phyloP scores from a whole-genome alignment of 1,284 basidiomycete genomes.

The Pseudozyma tsukubaensis region DNA sequence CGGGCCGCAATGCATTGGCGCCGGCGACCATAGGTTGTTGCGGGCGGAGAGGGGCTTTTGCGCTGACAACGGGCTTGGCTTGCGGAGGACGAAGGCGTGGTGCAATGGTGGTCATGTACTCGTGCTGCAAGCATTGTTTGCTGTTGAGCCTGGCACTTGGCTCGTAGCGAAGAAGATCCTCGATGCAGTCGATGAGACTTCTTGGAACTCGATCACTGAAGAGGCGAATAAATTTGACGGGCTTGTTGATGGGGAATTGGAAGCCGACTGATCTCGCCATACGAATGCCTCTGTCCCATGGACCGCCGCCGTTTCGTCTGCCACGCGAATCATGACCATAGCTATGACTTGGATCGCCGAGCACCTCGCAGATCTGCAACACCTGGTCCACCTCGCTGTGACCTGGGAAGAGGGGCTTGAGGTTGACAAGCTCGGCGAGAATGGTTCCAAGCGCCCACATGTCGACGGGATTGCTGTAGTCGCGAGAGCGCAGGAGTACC shows the following conservation, averaged over 20 bases:
- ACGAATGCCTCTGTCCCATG: slow-evolving; percentile 85
- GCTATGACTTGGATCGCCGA: slow-evolving; percentile 89
- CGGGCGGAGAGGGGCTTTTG: slow-evolving; percentile 37
- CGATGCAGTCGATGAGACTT: slow-evolving; percentile 89
- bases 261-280: slow-evolving; percentile 90
- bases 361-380: slow-evolving; percentile 84
- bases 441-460: slow-evolving; percentile 99
- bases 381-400: slow-evolving; percentile 93
- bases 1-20: slow-evolving; percentile 23
- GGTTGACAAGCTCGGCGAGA: slow-evolving; percentile 93
- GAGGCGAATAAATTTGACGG: slow-evolving; percentile 79
- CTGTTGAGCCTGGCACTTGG: slow-evolving; percentile 86
- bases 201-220: slow-evolving; percentile 84
- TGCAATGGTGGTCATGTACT: slow-evolving; percentile 80
- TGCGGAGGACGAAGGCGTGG: slow-evolving; percentile 69
- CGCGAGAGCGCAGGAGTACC: slow-evolving; percentile 87
- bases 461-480: slow-evolving; percentile 96
- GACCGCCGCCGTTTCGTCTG: slow-evolving; percentile 82
- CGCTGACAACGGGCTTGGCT: slow-evolving; percentile 45
- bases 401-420: slow-evolving; percentile 98
- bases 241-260: slow-evolving; percentile 84
- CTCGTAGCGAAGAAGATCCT: slow-evolving; percentile 90
- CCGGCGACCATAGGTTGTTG: slow-evolving; percentile 13
- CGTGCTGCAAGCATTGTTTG: slow-evolving; percentile 85
- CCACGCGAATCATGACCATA: slow-evolving; percentile 83